Evolutionary conservation across 2,329 filamentous ascomycete genomes (phyloP).

Genomic region (Colletotrichum acutatum): DNA sequence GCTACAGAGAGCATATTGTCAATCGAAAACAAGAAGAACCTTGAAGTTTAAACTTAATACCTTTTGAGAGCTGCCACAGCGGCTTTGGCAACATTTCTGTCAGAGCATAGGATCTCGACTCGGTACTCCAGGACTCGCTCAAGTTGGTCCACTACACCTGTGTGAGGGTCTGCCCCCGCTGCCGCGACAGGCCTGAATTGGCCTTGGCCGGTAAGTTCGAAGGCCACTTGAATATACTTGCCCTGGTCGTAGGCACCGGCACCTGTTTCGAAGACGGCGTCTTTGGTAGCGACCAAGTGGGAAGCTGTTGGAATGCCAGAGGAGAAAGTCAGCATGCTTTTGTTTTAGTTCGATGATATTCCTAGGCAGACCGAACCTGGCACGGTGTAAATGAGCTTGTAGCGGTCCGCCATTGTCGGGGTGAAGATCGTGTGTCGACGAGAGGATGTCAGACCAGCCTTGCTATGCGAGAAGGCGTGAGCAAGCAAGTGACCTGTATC

Average conservation of each 20-base stretch:
- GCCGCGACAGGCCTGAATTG: constrained; percentile 57
- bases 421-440: neutral
- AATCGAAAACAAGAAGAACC: neutral
- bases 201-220: constrained; percentile 50
- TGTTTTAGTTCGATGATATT: neutral
- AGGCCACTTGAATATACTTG: constrained; percentile 42
- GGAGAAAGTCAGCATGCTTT: neutral
- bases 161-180: constrained; percentile 55
- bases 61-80: constrained; percentile 61
- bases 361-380: constrained; percentile 2
- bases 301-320: constrained; percentile 7
- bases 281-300: constrained; percentile 38
- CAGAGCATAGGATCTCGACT: constrained; percentile 59
- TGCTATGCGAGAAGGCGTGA: neutral
- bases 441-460: neutral
- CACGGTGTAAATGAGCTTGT: constrained; percentile 33
- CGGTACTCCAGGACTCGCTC: constrained; percentile 59
- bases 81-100: constrained; percentile 50
- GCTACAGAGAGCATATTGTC: constrained; percentile 22
- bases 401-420: constrained; percentile 31
- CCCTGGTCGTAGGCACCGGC: constrained; percentile 40
- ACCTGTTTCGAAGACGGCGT: constrained; percentile 40
- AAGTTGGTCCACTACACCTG: constrained; percentile 54
- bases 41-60: constrained; percentile 40
- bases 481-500: neutral